Conservation (phyloP, 2,329 filamentous ascomycete species). For the Stemphylium beticola region DNA sequence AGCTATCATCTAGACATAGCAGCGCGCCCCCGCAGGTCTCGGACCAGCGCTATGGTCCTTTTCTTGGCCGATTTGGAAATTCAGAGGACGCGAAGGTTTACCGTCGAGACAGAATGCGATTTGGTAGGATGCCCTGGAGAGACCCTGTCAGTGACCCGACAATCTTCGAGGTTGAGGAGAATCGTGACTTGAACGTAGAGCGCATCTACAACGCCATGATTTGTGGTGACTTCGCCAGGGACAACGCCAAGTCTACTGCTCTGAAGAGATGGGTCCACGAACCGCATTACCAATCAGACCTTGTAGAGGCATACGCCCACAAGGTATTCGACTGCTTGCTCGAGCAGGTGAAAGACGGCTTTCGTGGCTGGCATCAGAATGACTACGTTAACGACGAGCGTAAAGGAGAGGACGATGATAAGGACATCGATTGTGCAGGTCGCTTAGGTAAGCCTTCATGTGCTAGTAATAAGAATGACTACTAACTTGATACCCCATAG, state of each 20-base stretch:
- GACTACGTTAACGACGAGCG: conserved; percentile 45
- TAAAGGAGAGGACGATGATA: conserved; percentile 44
- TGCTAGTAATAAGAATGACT: not conserved
- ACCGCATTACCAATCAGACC: conserved; percentile 36
- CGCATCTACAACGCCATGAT: conserved; percentile 46
- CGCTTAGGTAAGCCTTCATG: conserved; percentile 17
- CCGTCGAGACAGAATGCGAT: conserved; percentile 34
- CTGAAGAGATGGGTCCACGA: conserved; percentile 43
- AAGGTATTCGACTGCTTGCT: conserved; percentile 44
- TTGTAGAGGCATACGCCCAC: conserved; percentile 43
- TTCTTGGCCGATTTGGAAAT: conserved; percentile 25
- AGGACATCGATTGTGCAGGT: conserved; percentile 36
- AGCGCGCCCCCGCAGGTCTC: conserved; percentile 10
- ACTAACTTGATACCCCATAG: not conserved
- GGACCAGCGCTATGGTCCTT: conserved; percentile 25
- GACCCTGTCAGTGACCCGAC: conserved; percentile 28
- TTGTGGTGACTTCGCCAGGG: conserved; percentile 35
- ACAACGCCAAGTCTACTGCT: conserved; percentile 40
- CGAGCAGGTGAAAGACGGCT: conserved; percentile 37
- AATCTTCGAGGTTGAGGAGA: conserved; percentile 26
- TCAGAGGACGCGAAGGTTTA: conserved; percentile 30
- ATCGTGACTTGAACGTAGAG: conserved; percentile 28
- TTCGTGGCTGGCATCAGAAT: conserved; percentile 45
- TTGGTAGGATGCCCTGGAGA: conserved; percentile 35
- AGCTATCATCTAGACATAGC: conserved; percentile 4